Conservation (phyloP, 257 asterid species). For the Solanum habrochaites region DNA sequence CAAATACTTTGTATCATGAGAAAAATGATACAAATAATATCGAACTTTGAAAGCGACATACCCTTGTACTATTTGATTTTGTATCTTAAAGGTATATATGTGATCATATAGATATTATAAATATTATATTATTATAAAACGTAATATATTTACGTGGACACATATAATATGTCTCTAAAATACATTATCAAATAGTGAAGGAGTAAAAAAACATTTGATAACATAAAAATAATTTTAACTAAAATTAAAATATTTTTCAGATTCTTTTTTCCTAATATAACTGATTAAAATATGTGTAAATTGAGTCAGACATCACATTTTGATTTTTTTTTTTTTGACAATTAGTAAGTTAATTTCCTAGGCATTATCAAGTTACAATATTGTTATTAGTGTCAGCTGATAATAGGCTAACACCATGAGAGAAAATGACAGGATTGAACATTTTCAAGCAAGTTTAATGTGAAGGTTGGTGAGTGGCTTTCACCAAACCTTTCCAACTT, state of each 20-base stretch:
- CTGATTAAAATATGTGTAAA: neutral
- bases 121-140: too few relatives aligned
- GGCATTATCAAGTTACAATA: neutral
- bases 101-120: fast-evolving
- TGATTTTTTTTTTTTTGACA: neutral
- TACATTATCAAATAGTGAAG: too few relatives aligned
- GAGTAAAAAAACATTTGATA: too few relatives aligned
- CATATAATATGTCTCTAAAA: too few relatives aligned
- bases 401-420: neutral
- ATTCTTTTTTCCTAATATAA: too few relatives aligned
- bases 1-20: neutral
- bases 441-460: neutral
- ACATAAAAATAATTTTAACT: too few relatives aligned
- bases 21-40: too few relatives aligned
- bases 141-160: too few relatives aligned
- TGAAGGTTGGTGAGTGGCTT: neutral
- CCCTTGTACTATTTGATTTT: fast-evolving
- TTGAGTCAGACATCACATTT: neutral
- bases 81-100: too few relatives aligned
- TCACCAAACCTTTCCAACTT: neutral
- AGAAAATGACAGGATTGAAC: neutral
- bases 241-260: too few relatives aligned
- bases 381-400: neutral
- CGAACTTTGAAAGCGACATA: too few relatives aligned
- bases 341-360: neutral